phyloP scores from a whole-genome alignment of 768 basidiomycete genomes.

The Amanita polypyramis region DNA sequence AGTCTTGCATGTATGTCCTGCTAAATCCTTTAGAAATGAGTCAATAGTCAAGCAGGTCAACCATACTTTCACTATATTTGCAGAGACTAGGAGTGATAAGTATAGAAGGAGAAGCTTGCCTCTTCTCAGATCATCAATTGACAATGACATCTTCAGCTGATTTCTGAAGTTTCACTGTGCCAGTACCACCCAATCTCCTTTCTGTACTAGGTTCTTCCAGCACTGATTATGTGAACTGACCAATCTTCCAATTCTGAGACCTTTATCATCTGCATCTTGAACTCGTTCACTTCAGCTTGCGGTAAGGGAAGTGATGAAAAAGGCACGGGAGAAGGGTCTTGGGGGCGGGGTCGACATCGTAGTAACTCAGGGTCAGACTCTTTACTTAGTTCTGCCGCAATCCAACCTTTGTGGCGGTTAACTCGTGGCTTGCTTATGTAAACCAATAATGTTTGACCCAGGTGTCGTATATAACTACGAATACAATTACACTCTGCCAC shows the following conservation, averaged over 20 bases:
- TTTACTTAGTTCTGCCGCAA: too few species aligned
- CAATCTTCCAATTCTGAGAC: background rate
- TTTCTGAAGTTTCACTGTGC: background rate
- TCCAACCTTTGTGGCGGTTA: too few species aligned
- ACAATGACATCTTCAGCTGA: background rate
- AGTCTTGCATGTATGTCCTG: background rate
- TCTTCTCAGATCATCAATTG: background rate
- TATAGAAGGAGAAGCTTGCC: background rate
- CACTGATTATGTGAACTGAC: background rate
- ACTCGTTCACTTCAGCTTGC: background rate
- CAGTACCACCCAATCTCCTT: background rate
- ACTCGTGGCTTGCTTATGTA: too few species aligned
- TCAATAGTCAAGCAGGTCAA: background rate
- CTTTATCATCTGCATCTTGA: background rate
- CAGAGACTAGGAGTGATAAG: background rate
- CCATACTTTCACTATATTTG: background rate
- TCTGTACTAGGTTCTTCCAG: background rate
- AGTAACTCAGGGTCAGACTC: too few species aligned
- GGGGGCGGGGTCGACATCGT: too few species aligned
- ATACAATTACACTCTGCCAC: too few species aligned
- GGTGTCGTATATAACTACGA: too few species aligned
- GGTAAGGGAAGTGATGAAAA: too few species aligned
- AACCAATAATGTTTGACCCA: too few species aligned
- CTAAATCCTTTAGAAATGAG: background rate
- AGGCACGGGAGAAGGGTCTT: too few species aligned